A percentile compares a stretch with the other conserved stretches of the same genome.
Conservation (phyloP, 441 rosid species). For the Gossypium gossypioides region DNA sequence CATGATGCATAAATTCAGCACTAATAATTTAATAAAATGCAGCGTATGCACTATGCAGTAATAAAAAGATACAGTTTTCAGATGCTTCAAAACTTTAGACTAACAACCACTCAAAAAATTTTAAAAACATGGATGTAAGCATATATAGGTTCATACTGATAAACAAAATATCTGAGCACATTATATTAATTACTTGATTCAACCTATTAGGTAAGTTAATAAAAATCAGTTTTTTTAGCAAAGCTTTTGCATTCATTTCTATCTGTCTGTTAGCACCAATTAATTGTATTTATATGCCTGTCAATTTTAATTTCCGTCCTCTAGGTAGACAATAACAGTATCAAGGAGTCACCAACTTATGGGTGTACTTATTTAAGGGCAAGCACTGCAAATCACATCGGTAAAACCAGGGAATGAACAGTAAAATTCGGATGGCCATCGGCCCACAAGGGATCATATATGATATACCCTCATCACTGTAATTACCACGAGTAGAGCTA, state of each 20-base stretch:
- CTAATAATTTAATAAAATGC: no score
- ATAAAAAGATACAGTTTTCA: no score
- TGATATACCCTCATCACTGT: no score
- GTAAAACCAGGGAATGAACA: neutral
- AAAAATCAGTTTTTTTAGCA: neutral
- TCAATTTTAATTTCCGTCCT: slow-evolving; percentile 9
- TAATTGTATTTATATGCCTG: neutral
- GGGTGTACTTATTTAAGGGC: slow-evolving; percentile 6
- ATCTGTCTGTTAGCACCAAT: neutral
- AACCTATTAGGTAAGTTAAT: neutral
- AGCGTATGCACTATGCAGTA: no score
- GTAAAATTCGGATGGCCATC: neutral
- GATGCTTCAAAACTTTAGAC: no score
- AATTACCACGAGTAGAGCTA: neutral
- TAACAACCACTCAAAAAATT: no score
- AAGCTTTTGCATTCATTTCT: neutral
- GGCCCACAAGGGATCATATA: no score
- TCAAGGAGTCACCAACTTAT: slow-evolving; percentile 9
- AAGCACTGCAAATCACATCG: neutral
- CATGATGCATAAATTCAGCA: no score
- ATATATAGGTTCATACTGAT: neutral
- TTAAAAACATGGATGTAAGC: neutral
- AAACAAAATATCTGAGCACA: neutral
- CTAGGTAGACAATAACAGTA: neutral
- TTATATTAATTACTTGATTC: neutral